Evolutionary conservation across 1,139 yeast species (phyloP), one percentile per base, ranked within the genome.

Genomic region (Zygosaccharomyces pseudobailii): DNA sequence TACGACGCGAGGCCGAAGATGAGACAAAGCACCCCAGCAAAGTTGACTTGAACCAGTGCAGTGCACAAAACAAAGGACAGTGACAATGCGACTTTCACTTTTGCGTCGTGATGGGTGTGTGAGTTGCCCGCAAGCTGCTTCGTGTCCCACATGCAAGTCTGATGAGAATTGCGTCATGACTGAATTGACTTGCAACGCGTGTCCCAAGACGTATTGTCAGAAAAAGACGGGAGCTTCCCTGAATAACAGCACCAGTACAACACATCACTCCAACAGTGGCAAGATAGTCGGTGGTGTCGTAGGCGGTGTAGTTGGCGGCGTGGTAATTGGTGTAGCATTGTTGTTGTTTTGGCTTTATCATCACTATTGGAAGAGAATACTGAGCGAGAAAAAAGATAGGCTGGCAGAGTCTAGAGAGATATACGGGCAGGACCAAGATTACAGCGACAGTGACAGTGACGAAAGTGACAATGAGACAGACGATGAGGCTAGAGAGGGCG

Each of bases 291-390:
- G 87, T 19, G 86, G 80, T 2, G 76, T 82, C 2, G 80, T 80
- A 0, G 89, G 87, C 5, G 87, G 87, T 24, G 80, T 79, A 2
- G 72, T 78, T 2, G 86, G 83, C 8, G 79, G 78, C 6, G 66
- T 74, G 3, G 72, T 70, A 3, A 57, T 76, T 2, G 21, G 78
- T 2, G 66, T 71, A 0, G 49, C 71, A 0, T 38, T 74, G 3
- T 71, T 70, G 3, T 55, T 72, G 61, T 69, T 66, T 54, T 53
- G 71, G 45, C 52, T 71, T 57, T 71, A 70, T 55, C 63, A 62
- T 48, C 69, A 62, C 52, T 71, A 72, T 62, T 69, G 70, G 62
- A 68, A 64, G 49, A 62, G 63, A 40, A 60, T 37, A 13, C 45
- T 48, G 54, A 37, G 54, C 57, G 25, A 56, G 46, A 35, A 45